Conservation (phyloP, 768 basidiomycete species). For the Ramaria sp. region DNA sequence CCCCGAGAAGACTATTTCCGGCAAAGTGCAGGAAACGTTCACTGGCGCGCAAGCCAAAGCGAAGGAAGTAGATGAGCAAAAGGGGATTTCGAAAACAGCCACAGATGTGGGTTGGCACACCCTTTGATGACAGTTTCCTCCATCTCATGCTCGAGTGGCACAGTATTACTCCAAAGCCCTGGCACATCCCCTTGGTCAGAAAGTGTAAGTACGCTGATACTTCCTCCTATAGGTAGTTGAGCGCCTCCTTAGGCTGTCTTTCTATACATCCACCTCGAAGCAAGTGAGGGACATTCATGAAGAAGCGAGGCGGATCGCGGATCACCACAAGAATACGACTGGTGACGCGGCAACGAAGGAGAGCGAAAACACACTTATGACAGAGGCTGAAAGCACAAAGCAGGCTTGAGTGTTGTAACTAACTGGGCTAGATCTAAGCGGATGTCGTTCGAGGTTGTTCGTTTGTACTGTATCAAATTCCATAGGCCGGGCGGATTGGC, state of each 20-base stretch:
- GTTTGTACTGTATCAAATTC: too few relatives aligned
- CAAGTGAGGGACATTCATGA: slow-evolving; percentile 88
- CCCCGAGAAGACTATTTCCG: slow-evolving; percentile 70
- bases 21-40: slow-evolving; percentile 56
- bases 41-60: slow-evolving; percentile 58
- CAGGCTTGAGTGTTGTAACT: not conserved
- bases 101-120: slow-evolving; percentile 38
- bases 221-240: not conserved
- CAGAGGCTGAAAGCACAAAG: not conserved
- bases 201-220: slow-evolving; percentile 32
- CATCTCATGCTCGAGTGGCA: not conserved
- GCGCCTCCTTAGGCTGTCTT: slow-evolving; percentile 22
- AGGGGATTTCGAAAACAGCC: slow-evolving; percentile 61
- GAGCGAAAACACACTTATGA: not conserved
- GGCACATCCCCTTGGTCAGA: slow-evolving; percentile 64
- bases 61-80: slow-evolving; percentile 70
- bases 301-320: slow-evolving; percentile 77
- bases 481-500: too few relatives aligned
- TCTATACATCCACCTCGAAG: slow-evolving; percentile 86
- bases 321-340: slow-evolving; percentile 35
- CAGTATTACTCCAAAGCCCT: slow-evolving; percentile 77
- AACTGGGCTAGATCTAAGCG: too few relatives aligned
- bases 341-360: not conserved
- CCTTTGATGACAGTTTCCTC: not conserved
- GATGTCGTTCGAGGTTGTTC: too few relatives aligned